A percentile compares a stretch with the other conserved stretches of the same genome.
Conservation (phyloP, 805 yeast genomes). For the Phaffomyces opuntiae region DNA sequence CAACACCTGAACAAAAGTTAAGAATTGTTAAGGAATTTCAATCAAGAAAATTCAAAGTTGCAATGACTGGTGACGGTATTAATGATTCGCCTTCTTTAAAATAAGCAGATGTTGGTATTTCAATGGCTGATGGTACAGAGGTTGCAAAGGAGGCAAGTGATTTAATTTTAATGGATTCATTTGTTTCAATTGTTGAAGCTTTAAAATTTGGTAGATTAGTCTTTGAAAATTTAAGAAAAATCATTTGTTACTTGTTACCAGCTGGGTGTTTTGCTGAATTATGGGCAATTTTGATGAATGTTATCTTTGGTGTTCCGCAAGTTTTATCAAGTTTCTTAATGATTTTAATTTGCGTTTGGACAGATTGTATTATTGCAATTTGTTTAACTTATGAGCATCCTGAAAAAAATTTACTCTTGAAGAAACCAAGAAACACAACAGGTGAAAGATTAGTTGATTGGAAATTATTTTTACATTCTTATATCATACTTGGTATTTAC, state of each 20-base stretch:
- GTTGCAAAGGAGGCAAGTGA: constrained; percentile 23
- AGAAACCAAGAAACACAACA: constrained; percentile 35
- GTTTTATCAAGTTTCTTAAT: constrained; percentile 40
- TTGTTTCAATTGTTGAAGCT: constrained; percentile 30
- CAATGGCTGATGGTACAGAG: constrained; percentile 41
- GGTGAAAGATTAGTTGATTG: constrained; percentile 35
- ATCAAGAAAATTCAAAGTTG: constrained; percentile 70
- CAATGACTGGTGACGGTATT: constrained; percentile 92
- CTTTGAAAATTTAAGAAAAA: constrained; percentile 41
- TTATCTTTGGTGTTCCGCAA: constrained; percentile 44
- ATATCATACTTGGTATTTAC: constrained; percentile 35
- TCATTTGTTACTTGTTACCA: constrained; percentile 41
- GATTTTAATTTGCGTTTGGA: constrained; percentile 43
- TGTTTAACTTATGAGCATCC: constrained; percentile 37
- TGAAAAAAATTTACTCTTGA: constrained; percentile 35
- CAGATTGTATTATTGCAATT: constrained; percentile 41
- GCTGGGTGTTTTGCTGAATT: constrained; percentile 46
- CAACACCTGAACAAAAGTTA: constrained; percentile 44
- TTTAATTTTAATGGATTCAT: constrained; percentile 19
- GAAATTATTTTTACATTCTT: constrained; percentile 35
- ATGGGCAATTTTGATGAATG: constrained; percentile 42
- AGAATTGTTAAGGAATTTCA: constrained; percentile 40
- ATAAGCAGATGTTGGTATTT: constrained; percentile 78
- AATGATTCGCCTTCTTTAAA: constrained; percentile 84
- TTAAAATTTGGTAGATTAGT: constrained; percentile 38